A percentile compares a stretch with the other conserved stretches of the same genome.
These are phyloP conservation scores for Sabuloglossum arenarium DNA, from an alignment of 495 filamentous ascomycete species.

Conservation along the genomic window DNA sequence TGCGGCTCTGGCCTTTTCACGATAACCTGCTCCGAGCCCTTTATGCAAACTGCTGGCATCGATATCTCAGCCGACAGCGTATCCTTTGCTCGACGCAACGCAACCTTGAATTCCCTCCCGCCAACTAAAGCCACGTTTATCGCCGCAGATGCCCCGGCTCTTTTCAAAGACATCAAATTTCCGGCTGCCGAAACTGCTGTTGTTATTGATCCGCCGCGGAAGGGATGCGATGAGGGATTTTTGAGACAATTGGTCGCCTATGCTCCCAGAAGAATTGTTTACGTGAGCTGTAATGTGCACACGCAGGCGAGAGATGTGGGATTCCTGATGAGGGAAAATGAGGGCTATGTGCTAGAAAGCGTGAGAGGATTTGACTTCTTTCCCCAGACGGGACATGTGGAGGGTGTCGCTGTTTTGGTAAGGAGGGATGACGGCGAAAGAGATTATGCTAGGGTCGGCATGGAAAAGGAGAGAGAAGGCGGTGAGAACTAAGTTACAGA, in stretches of 20 bases:
- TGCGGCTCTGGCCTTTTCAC: slow-evolving; percentile 94
- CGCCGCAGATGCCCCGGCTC: slow-evolving; percentile 57
- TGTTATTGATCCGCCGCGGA: slow-evolving; percentile 83
- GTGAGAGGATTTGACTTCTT: slow-evolving; percentile 93
- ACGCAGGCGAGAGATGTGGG: slow-evolving; percentile 90
- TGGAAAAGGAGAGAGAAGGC: neutral
- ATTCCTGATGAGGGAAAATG: slow-evolving; percentile 46
- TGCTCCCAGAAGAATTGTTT: slow-evolving; percentile 58
- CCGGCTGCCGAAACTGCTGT: slow-evolving; percentile 65
- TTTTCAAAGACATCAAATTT: slow-evolving; percentile 56
- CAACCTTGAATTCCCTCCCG: slow-evolving; percentile 48
- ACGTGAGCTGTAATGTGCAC: slow-evolving; percentile 95
- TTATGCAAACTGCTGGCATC: slow-evolving; percentile 47
- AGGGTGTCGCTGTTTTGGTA: slow-evolving; percentile 56
- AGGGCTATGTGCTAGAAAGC: slow-evolving; percentile 70
- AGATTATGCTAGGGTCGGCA: neutral
- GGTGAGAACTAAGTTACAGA: neutral
- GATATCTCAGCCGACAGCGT: slow-evolving; percentile 57
- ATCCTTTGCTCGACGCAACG: slow-evolving; percentile 52
- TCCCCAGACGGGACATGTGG: slow-evolving; percentile 91
- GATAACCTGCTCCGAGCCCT: slow-evolving; percentile 69
- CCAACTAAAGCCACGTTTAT: slow-evolving; percentile 48
- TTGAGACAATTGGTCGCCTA: slow-evolving; percentile 57
- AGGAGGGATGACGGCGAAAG: neutral
- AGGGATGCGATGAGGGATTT: slow-evolving; percentile 80